phyloP scores from a whole-genome alignment of 345 rosid genomes.

The Geranium rotundifolium region DNA sequence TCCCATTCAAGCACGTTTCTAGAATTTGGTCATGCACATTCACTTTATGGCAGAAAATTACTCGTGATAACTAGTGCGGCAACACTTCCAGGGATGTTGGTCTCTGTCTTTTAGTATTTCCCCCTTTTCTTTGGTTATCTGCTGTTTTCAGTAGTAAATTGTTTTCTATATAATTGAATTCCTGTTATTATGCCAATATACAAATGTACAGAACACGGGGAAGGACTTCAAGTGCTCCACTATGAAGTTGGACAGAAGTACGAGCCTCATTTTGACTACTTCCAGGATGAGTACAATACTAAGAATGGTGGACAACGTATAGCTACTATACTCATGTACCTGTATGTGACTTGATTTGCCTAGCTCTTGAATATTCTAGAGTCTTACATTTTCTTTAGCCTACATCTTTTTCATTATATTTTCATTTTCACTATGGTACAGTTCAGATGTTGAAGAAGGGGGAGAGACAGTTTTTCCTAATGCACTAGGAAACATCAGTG shows the following conservation, averaged over 20 bases:
- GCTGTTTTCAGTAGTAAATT: background rate
- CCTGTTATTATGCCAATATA: background rate
- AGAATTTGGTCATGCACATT: too few species aligned
- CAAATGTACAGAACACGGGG: slow-evolving; percentile 66
- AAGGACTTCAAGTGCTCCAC: slow-evolving; percentile 93
- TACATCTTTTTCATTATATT: background rate
- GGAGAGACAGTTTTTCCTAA: slow-evolving; percentile 93
- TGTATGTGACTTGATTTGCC: slow-evolving; percentile 37
- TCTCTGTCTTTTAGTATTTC: background rate
- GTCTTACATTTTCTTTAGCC: background rate
- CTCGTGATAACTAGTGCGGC: background rate
- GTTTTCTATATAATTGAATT: background rate
- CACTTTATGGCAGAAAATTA: background rate
- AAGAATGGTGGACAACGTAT: slow-evolving; percentile 93
- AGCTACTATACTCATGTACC: slow-evolving; percentile 96
- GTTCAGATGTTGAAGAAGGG: slow-evolving; percentile 97
- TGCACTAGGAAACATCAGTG: slow-evolving; percentile 72
- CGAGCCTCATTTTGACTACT: slow-evolving; percentile 93
- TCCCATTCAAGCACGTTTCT: too few species aligned
- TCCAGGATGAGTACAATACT: slow-evolving; percentile 76
- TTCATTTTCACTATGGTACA: slow-evolving; percentile 24
- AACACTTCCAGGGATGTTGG: background rate
- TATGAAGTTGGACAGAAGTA: too few species aligned
- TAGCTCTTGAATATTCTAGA: background rate
- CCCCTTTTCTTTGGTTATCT: background rate